Evolutionary conservation across 2,329 filamentous ascomycete species (phyloP).

Genomic region (Exophiala viscosa): DNA sequence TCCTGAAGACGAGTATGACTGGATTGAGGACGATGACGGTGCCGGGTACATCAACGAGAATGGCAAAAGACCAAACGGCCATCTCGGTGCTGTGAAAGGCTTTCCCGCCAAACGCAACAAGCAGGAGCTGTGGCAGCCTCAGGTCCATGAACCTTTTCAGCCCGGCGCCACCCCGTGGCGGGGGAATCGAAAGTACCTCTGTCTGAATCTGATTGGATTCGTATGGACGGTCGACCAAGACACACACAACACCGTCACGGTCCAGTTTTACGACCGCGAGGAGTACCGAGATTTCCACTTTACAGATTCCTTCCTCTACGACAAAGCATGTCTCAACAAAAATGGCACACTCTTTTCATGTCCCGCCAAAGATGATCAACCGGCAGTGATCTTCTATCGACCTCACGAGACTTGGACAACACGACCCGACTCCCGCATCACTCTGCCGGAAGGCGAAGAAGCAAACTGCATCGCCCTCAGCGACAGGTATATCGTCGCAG

Average conservation of each 20-base stretch:
- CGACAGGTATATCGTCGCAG: conserved; percentile 85
- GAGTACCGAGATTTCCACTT: conserved; percentile 94
- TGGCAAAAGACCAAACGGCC: conserved; percentile 58
- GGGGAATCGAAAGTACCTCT: conserved; percentile 88
- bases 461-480: conserved; percentile 86
- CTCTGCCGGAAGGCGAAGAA: conserved; percentile 80
- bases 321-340: conserved; percentile 83
- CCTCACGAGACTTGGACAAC: conserved; percentile 97
- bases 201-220: conserved; percentile 87
- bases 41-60: conserved; percentile 74
- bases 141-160: conserved; percentile 81
- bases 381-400: conserved; percentile 87
- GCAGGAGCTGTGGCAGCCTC: conserved; percentile 54
- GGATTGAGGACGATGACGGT: conserved; percentile 92
- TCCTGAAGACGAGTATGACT: conserved; percentile 66
- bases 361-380: conserved; percentile 52
- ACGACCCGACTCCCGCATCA: conserved; percentile 82
- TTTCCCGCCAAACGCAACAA: conserved; percentile 51
- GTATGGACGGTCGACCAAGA: conserved; percentile 98
- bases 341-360: conserved; percentile 25
- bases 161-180: conserved; percentile 94
- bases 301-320: conserved; percentile 91
- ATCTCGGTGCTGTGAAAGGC: conserved; percentile 44
- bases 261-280: conserved; percentile 96
- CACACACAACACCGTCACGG: conserved; percentile 85